Percentiles rank a stretch among this genome's conserved stretches.
phyloP scores from a whole-genome alignment of 345 rosid genomes.

The Punica granatum region DNA sequence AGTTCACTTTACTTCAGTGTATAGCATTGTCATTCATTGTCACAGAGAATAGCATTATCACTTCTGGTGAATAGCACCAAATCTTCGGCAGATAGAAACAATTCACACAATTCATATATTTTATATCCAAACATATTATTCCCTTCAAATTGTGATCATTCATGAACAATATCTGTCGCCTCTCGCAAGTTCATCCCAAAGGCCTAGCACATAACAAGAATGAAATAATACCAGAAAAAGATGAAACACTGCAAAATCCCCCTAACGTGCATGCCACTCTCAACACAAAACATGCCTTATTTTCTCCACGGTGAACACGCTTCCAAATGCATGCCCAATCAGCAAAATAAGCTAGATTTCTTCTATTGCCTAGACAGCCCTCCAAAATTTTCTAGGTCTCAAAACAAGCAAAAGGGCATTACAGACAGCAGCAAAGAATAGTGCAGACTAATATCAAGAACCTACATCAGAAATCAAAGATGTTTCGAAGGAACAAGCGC shows the following conservation, averaged over 20 bases:
- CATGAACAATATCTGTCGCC: background rate
- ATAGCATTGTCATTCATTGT: background rate
- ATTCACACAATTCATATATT: background rate
- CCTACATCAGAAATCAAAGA: background rate
- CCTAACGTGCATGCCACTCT: background rate
- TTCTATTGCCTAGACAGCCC: background rate
- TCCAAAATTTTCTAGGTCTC: background rate
- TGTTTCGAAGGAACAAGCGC: no score
- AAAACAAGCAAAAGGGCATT: background rate
- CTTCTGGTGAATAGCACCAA: background rate
- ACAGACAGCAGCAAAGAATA: background rate
- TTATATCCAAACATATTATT: background rate
- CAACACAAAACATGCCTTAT: background rate
- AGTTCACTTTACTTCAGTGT: background rate
- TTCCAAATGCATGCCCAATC: background rate
- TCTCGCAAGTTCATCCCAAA: background rate
- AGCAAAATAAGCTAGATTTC: background rate
- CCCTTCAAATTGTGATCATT: background rate
- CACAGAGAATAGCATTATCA: background rate
- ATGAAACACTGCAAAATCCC: background rate
- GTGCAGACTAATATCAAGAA: background rate
- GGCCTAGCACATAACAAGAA: background rate
- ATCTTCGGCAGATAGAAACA: no score
- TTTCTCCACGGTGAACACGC: background rate
- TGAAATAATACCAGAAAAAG: background rate